phyloP scores from a whole-genome alignment of 352 stramenopile genomes.

The Phytophthora vignae region DNA sequence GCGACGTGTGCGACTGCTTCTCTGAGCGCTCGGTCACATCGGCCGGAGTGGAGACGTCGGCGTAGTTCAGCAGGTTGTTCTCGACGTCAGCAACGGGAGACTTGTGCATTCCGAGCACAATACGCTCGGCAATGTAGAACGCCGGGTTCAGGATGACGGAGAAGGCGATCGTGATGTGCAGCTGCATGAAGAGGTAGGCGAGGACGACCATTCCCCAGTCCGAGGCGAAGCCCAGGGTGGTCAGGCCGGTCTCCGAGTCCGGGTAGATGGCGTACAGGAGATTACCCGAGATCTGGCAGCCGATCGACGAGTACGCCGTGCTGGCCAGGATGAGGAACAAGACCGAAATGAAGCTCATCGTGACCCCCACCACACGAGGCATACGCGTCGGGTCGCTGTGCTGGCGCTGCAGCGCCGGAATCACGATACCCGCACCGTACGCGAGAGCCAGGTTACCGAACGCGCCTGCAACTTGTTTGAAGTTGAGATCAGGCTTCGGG shows the following conservation, averaged over 20 bases:
- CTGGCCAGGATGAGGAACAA: constrained; percentile 53
- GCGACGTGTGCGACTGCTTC: constrained; percentile 27
- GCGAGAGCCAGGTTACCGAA: constrained; percentile 70
- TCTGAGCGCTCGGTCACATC: constrained; percentile 25
- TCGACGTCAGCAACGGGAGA: constrained; percentile 31
- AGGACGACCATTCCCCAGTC: constrained; percentile 53
- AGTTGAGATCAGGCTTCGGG: constrained; percentile 42
- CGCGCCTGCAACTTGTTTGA: constrained; percentile 52
- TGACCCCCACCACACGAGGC: constrained; percentile 55
- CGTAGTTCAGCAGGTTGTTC: constrained; percentile 37
- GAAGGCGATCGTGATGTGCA: constrained; percentile 65
- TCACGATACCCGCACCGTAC: constrained; percentile 58
- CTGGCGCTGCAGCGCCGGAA: constrained; percentile 33
- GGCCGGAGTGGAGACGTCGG: constrained; percentile 14
- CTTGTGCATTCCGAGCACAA: constrained; percentile 62
- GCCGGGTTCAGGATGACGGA: constrained; percentile 61
- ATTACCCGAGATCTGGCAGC: constrained; percentile 65
- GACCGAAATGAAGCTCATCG: constrained; percentile 48
- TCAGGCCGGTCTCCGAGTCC: constrained; percentile 30
- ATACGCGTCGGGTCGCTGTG: constrained; percentile 61
- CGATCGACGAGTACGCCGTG: constrained; percentile 49
- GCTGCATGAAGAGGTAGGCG: constrained; percentile 65
- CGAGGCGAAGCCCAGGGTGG: constrained; percentile 45
- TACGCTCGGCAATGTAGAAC: constrained; percentile 56
- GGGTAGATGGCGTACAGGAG: constrained; percentile 63